Percentiles rank a stretch among this genome's conserved stretches.
Conservation (phyloP, 257 asterid species). For the Primulina tabacum region DNA sequence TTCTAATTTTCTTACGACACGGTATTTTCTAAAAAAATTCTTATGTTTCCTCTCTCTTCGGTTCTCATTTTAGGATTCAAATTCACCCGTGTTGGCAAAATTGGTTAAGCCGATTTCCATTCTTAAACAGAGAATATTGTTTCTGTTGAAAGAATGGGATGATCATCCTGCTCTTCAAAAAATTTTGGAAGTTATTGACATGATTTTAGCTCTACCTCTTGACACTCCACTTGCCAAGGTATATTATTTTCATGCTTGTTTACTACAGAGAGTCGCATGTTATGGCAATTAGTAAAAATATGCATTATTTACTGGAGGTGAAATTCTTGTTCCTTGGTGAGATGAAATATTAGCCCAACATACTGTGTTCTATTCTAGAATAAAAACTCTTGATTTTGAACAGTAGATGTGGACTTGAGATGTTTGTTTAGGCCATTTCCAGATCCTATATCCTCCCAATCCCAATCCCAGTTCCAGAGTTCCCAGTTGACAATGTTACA, state of each 20-base stretch:
- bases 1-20: not conserved
- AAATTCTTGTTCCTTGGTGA: too few species aligned
- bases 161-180: constrained; percentile 65
- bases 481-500: not conserved
- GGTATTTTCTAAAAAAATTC: not conserved
- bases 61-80: constrained; percentile 52
- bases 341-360: not conserved
- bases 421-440: constrained; percentile 1
- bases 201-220: constrained; percentile 78
- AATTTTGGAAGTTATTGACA: constrained; percentile 64
- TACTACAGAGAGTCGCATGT: not conserved
- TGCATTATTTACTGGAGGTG: not conserved
- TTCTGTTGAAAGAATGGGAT: constrained; percentile 63
- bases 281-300: not conserved
- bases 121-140: constrained; percentile 51
- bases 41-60: constrained; percentile 5
- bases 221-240: constrained; percentile 87
- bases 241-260: constrained; percentile 17
- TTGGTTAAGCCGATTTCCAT: constrained; percentile 68
- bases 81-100: constrained; percentile 60
- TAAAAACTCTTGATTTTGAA: not conserved
- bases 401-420: not conserved
- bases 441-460: not conserved
- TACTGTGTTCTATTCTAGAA: not conserved
- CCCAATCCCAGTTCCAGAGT: not conserved